These are phyloP conservation scores for Coprinellus micaceus DNA, from an alignment of 768 basidiomycete species.

Conservation along the genomic window DNA sequence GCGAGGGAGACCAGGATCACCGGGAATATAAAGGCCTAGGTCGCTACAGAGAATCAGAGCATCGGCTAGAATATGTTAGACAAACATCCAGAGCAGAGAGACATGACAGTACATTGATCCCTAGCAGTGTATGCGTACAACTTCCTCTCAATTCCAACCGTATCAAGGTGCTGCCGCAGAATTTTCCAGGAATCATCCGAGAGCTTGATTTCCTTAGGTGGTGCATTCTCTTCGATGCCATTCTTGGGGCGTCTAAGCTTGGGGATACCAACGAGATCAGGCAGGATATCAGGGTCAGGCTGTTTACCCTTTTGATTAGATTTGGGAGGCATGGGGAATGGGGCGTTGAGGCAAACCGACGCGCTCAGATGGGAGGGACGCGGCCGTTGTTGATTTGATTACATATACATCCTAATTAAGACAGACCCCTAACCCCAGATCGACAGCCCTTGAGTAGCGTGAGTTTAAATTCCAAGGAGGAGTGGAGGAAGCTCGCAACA, in stretches of 20 bases:
- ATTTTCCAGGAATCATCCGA: neutral
- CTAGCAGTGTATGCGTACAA: neutral
- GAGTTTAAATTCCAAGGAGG: slow-evolving; percentile 4
- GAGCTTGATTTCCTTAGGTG: neutral
- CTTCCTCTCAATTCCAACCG: neutral
- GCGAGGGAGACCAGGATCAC: neutral
- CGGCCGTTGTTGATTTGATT: neutral
- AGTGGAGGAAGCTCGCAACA: slow-evolving; percentile 40
- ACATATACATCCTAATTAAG: neutral
- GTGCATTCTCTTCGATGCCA: neutral
- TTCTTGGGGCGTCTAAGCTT: neutral
- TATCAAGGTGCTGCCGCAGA: neutral
- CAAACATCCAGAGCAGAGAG: neutral
- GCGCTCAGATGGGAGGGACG: neutral
- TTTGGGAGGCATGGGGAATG: neutral
- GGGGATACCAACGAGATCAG: neutral
- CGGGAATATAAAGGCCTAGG: neutral
- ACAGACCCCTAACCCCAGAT: slow-evolving; percentile 4
- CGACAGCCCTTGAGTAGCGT: neutral
- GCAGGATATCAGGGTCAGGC: neutral
- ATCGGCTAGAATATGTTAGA: neutral
- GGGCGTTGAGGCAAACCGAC: neutral
- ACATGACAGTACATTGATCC: neutral
- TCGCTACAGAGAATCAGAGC: neutral
- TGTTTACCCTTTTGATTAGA: neutral